A percentile compares a stretch with the other conserved stretches of the same genome.
Evolutionary conservation across 2,329 filamentous ascomycete genomes (phyloP).

Genomic region (Fusarium sp.): DNA sequence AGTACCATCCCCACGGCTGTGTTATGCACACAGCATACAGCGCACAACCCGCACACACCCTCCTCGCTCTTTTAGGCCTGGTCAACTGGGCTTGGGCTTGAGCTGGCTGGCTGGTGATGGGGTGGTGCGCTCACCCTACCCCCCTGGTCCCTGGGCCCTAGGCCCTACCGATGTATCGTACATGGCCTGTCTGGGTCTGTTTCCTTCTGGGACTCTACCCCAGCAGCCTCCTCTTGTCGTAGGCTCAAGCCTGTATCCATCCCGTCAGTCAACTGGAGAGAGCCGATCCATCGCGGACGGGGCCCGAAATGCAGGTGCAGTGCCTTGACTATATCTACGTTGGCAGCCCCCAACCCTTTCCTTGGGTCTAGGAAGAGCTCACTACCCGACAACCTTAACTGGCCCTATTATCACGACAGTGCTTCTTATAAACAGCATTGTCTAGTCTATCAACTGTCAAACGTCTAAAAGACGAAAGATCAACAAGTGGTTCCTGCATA

Average conservation of each 20-base stretch:
- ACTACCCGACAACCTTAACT: conserved; percentile 34
- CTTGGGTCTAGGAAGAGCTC: conserved; percentile 41
- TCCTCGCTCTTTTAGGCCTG: conserved; percentile 12
- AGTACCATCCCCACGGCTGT: conserved; percentile 24
- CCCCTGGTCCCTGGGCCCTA: conserved; percentile 30
- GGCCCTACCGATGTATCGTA: conserved; percentile 41
- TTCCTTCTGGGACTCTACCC: conserved; percentile 28
- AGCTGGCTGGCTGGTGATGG: conserved; percentile 38
- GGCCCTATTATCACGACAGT: conserved; percentile 13
- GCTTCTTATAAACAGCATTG: conserved; percentile 28
- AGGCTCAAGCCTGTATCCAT: conserved; percentile 35
- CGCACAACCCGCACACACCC: conserved; percentile 24
- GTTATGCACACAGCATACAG: conserved; percentile 21
- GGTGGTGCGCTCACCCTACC: conserved; percentile 34
- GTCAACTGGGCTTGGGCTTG: conserved; percentile 30
- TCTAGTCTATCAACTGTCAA: conserved; percentile 17
- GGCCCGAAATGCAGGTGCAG: conserved; percentile 47
- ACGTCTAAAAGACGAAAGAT: conserved; percentile 20
- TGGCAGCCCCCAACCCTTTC: conserved; percentile 45
- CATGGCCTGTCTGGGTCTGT: conserved; percentile 19
- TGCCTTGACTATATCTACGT: conserved; percentile 51
- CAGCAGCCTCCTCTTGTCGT: conserved; percentile 34
- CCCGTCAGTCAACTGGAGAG: conserved; percentile 40
- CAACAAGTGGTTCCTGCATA: conserved; percentile 25
- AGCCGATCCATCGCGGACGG: conserved; percentile 48